phyloP scores from a whole-genome alignment of 805 yeast genomes.

The Wickerhamiella azyma region DNA sequence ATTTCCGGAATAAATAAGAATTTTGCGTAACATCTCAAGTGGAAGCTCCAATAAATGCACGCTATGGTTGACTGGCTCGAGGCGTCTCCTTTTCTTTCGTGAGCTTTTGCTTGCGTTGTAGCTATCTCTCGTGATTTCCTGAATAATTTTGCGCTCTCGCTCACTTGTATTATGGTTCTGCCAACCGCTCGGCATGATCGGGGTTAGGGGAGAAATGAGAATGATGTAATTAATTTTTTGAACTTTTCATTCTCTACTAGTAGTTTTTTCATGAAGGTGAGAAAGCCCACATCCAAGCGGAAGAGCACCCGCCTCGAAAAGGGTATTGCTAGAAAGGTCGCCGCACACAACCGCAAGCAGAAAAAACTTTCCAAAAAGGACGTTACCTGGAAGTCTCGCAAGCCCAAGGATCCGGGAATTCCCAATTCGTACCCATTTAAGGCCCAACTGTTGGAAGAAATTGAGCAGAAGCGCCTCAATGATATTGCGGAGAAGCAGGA shows the following conservation, averaged over 20 bases:
- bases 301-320: conserved; percentile 85
- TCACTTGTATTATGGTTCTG: not conserved
- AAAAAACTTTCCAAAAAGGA: conserved; percentile 74
- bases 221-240: not conserved
- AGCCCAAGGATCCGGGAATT: conserved; percentile 82
- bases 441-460: conserved; percentile 51
- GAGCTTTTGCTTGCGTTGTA: not conserved
- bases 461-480: conserved; percentile 37
- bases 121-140: not conserved
- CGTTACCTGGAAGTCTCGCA: conserved; percentile 81
- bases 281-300: conserved; percentile 41
- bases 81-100: not conserved
- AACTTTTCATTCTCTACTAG: not conserved
- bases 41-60: conserved; percentile 29
- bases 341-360: conserved; percentile 81
- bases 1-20: conserved; percentile 31
- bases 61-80: not conserved
- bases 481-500: conserved; percentile 29
- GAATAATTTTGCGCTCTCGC: not conserved
- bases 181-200: conserved; percentile 1
- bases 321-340: conserved; percentile 90
- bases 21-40: conserved; percentile 29
- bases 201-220: conserved; percentile 1
- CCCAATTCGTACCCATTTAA: conserved; percentile 93
- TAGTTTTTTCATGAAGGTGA: conserved; percentile 17